Evolutionary conservation across 768 basidiomycete genomes (phyloP), one percentile per base, ranked within the genome.

Genomic region (Leccinum subgranulosum): DNA sequence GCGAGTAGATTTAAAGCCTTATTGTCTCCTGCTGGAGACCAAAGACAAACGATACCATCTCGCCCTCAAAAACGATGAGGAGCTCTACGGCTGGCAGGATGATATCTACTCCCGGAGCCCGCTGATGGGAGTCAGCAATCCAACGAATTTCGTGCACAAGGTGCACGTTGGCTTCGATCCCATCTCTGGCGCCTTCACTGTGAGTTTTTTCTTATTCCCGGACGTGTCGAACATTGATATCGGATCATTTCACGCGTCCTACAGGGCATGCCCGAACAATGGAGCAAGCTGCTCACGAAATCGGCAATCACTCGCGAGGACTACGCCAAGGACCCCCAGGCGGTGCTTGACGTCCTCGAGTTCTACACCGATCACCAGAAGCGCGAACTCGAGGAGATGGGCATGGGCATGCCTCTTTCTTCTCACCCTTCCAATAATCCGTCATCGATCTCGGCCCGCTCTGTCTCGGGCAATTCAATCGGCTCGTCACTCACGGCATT

Each of bases 351-450:
- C 60, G 96, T 97, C 1, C 86, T 99, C 60, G 95, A 98, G 69
- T 99, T 98, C 76, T 99, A 98, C 73, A 98, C 95, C 12, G 94
- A 96, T 72, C 92, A 93, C 65, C 93, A 96, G 77, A 96, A 94
- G 70, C 90, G 93, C n/a, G 93, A 96, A 71, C 74, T 87, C 66
- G 92, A 94, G 66, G 84, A 86, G 45, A 75, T 81, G 68, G 70
- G 76, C 3, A 75, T 74, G 64, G 65, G 58, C n/a, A 66, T 69
- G 64, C 55, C 66, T 33, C 55, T 34, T 34, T 34, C 33, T 15
- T 34, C 33, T 34, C 36, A 17, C 17, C 70, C 28, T 25, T 72
- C 25, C 28, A 68, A 25, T 66, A 72, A 1, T 58, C 61, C 49
- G n/a, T 59, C 33, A 62, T 66, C 72, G 0, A 79, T 81, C 53